These are phyloP conservation scores for Zopfochytrium polystomum DNA, from an alignment of 371 early-diverging fungal species.

Conservation along the genomic window DNA sequence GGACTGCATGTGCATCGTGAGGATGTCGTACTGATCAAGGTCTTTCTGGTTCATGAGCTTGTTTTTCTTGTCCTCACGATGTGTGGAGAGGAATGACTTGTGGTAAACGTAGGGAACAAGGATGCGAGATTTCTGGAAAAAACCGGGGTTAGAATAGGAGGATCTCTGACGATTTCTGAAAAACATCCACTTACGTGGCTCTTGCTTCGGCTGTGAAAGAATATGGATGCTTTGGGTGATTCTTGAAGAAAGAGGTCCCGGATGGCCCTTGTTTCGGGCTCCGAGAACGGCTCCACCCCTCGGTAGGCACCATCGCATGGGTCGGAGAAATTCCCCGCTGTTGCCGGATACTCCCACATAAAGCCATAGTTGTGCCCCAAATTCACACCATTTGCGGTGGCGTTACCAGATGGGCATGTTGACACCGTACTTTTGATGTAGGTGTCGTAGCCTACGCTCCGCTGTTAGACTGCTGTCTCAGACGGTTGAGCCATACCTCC, in stretches of 20 bases:
- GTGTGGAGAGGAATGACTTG: constrained; percentile 25
- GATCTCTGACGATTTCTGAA: not conserved
- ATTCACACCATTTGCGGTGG: constrained; percentile 27
- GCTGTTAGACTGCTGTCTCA: too few species aligned
- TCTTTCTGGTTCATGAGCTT: constrained; percentile 29
- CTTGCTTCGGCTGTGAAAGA: constrained; percentile 27
- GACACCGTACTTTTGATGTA: too few species aligned
- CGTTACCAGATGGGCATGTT: constrained; percentile 5
- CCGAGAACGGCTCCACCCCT: constrained; percentile 36
- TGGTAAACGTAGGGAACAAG: constrained; percentile 42
- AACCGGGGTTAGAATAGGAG: not conserved
- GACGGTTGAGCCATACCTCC: too few species aligned
- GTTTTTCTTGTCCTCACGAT: constrained; percentile 10
- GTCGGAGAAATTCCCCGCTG: constrained; percentile 13
- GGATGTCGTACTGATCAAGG: constrained; percentile 18
- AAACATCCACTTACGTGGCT: not conserved
- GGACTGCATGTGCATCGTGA: constrained; percentile 22
- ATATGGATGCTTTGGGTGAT: constrained; percentile 27
- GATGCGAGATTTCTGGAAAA: constrained; percentile 18
- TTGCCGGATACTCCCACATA: constrained; percentile 25
- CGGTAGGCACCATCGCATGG: constrained; percentile 34
- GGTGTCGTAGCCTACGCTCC: too few species aligned
- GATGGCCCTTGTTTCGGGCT: constrained; percentile 36
- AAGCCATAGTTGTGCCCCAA: constrained; percentile 38
- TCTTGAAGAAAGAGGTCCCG: constrained; percentile 21